Conservation (phyloP, 2,329 filamentous ascomycete species). For the Epicoccum sorghinum region DNA sequence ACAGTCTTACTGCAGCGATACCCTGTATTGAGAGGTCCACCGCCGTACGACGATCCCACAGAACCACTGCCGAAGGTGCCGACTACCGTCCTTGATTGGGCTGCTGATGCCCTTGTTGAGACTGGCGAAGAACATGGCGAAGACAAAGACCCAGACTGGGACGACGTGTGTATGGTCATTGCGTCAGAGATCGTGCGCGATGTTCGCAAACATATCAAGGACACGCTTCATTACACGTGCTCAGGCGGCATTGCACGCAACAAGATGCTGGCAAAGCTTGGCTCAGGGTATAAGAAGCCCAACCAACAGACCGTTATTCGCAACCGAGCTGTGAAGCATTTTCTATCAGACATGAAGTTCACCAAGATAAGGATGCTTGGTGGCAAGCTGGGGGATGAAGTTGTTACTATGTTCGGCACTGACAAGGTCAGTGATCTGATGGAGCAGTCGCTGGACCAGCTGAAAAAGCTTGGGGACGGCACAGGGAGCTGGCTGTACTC, state of each 20-base stretch:
- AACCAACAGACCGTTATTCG: conserved; percentile 94
- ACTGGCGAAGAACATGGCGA: conserved; percentile 76
- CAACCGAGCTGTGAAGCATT: conserved; percentile 78
- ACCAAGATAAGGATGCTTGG: conserved; percentile 52
- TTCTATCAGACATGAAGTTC: conserved; percentile 85
- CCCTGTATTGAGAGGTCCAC: conserved; percentile 69
- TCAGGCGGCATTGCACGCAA: conserved; percentile 88
- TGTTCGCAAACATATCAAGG: conserved; percentile 71
- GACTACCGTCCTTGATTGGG: conserved; percentile 79
- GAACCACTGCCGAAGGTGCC: conserved; percentile 76
- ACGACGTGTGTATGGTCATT: conserved; percentile 85
- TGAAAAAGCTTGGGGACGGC: conserved; percentile 79
- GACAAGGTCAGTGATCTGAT: conserved; percentile 80
- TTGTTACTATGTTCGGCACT: conserved; percentile 80
- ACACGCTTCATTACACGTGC: conserved; percentile 83
- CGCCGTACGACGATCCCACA: conserved; percentile 75
- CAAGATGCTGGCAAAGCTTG: conserved; percentile 94
- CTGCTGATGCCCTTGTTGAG: conserved; percentile 80
- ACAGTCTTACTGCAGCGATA: conserved; percentile 75
- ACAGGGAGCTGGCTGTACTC: conserved; percentile 86
- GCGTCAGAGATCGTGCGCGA: conserved; percentile 86
- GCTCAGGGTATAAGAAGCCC: conserved; percentile 89
- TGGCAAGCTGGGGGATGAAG: conserved; percentile 74
- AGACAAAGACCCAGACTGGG: conserved; percentile 88
- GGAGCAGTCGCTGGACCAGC: conserved; percentile 73